These are phyloP conservation scores for Phyllosticta citrichinensis DNA, from an alignment of 2,329 filamentous ascomycete species.

Conservation along the genomic window DNA sequence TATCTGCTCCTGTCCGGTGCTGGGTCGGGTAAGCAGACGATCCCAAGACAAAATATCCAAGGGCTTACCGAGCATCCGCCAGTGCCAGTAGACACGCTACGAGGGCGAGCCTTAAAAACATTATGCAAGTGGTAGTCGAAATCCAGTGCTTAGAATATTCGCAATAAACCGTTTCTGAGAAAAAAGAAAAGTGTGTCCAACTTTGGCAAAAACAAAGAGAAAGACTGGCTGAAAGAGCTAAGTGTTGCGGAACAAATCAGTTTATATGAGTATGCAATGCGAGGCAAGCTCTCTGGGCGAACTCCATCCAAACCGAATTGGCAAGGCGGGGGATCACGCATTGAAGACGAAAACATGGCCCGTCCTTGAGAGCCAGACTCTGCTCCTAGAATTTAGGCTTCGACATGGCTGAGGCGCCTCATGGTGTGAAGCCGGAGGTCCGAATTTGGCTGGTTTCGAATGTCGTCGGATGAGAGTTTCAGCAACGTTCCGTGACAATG, in stretches of 20 bases:
- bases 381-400: background rate
- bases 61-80: constrained; percentile 21
- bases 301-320: background rate
- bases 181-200: background rate
- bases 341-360: background rate
- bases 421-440: background rate
- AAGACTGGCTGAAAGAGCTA: constrained; percentile 4
- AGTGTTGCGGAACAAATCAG: background rate
- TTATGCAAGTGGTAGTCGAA: constrained; percentile 13
- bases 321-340: background rate
- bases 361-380: background rate
- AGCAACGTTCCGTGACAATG: background rate
- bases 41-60: background rate
- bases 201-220: constrained; percentile 12
- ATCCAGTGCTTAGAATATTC: background rate
- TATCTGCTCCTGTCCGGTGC: constrained; percentile 55
- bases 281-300: background rate
- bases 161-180: background rate
- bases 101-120: constrained; percentile 25
- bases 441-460: background rate
- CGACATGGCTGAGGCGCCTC: background rate
- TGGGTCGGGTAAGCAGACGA: background rate
- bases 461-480: background rate
- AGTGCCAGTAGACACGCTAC: constrained; percentile 24
- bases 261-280: background rate